Evolutionary conservation across 1,284 basidiomycete genomes (phyloP).

Genomic region (Xerocomus amazonicus): DNA sequence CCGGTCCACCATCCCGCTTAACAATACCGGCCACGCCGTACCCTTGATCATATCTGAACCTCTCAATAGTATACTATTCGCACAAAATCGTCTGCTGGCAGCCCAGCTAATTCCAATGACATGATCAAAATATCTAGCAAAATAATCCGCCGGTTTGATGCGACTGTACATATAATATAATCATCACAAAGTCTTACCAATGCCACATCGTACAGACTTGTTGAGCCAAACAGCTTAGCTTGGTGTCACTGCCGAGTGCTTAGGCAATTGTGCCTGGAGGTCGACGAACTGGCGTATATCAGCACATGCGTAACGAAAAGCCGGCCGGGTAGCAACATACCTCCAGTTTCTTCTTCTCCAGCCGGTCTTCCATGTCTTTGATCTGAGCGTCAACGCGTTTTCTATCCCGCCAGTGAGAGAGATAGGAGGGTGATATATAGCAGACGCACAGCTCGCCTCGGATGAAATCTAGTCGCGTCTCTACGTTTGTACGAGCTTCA

Average conservation of each 20-base stretch:
- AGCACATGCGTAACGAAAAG: slow-evolving; percentile 7
- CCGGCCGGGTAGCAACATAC: slow-evolving; percentile 36
- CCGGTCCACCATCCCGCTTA: neutral
- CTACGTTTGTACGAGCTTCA: slow-evolving; percentile 88
- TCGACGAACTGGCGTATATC: slow-evolving; percentile 52
- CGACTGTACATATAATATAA: neutral
- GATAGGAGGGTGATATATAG: neutral
- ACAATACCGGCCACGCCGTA: too few relatives aligned
- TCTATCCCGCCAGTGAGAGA: slow-evolving; percentile 39
- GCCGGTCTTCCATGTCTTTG: slow-evolving; percentile 68
- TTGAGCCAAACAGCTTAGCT: slow-evolving; percentile 3
- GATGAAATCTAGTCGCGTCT: slow-evolving; percentile 92
- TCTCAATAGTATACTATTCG: too few relatives aligned
- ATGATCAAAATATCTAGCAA: neutral
- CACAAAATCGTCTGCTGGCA: neutral
- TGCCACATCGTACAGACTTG: neutral
- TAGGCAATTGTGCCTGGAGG: slow-evolving; percentile 55
- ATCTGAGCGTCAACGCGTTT: slow-evolving; percentile 79
- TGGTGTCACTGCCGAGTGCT: slow-evolving; percentile 7
- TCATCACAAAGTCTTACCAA: neutral
- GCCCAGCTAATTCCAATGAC: neutral
- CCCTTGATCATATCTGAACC: too few relatives aligned
- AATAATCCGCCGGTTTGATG: neutral
- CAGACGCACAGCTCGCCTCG: slow-evolving; percentile 78
- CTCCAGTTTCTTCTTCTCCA: slow-evolving; percentile 78